These are phyloP conservation scores for Sporothrix protearum DNA, from an alignment of 2,329 filamentous ascomycete species.

Conservation along the genomic window DNA sequence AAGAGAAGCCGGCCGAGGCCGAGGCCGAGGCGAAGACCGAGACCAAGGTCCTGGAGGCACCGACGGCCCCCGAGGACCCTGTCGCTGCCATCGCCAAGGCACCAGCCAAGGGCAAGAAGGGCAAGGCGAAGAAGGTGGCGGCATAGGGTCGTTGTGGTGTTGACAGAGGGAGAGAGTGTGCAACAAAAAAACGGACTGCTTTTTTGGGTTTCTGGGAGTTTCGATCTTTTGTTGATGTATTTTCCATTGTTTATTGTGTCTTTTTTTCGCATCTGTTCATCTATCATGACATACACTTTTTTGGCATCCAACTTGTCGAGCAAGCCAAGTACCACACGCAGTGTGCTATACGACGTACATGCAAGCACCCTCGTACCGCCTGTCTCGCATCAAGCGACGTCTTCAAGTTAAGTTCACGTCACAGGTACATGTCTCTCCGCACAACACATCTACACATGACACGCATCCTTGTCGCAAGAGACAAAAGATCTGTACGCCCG, in stretches of 20 bases:
- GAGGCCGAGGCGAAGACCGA: not conserved
- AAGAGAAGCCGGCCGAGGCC: not conserved
- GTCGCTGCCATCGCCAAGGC: slow-evolving; percentile 30
- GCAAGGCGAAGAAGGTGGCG: slow-evolving; percentile 35
- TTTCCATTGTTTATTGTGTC: not conserved
- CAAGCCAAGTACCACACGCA: not conserved
- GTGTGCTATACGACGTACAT: no score
- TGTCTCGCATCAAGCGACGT: not conserved
- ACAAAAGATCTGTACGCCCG: slow-evolving; percentile 51
- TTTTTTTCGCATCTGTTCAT: not conserved
- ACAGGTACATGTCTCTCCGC: not conserved
- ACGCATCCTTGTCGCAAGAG: not conserved
- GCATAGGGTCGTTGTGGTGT: slow-evolving; percentile 21
- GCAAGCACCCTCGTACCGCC: not conserved
- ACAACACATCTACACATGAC: not conserved
- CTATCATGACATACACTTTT: not conserved
- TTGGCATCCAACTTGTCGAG: not conserved
- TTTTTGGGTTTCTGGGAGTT: slow-evolving; percentile 20
- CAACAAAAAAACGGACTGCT: slow-evolving; percentile 11
- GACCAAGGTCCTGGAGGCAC: not conserved
- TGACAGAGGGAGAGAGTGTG: not conserved
- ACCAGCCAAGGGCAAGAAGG: slow-evolving; percentile 36
- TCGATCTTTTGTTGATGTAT: not conserved
- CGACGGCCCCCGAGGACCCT: slow-evolving; percentile 3
- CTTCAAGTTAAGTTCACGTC: not conserved